These are phyloP conservation scores for Podila verticillata DNA, from an alignment of 192 early-diverging fungal species.

Conservation along the genomic window DNA sequence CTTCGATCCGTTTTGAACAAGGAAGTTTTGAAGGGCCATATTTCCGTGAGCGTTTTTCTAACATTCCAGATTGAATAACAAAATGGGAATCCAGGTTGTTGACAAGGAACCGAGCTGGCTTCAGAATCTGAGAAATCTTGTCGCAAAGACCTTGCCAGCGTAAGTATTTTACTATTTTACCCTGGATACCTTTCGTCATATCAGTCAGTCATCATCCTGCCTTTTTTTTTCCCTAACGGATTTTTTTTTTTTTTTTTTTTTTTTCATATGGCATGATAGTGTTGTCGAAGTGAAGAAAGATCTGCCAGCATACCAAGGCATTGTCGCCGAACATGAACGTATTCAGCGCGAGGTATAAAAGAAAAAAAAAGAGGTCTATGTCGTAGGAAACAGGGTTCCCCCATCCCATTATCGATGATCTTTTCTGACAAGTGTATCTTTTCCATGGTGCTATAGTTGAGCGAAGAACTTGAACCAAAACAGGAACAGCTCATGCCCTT, in stretches of 20 bases:
- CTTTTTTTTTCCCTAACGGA: too few relatives aligned
- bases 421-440: neutral
- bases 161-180: neutral
- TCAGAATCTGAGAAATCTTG: constrained; percentile 32
- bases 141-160: constrained; percentile 36
- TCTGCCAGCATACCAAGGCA: constrained; percentile 9
- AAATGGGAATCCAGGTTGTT: neutral
- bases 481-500: constrained; percentile 11
- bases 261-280: neutral
- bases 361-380: neutral
- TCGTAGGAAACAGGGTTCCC: neutral
- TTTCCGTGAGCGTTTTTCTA: neutral
- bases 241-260: neutral
- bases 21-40: neutral
- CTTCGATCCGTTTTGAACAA: neutral
- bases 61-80: neutral
- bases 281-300: constrained; percentile 21
- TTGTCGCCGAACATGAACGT: constrained; percentile 27
- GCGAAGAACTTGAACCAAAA: neutral
- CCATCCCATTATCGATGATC: neutral
- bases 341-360: constrained; percentile 34
- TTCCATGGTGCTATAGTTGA: constrained; percentile 8
- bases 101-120: constrained; percentile 39
- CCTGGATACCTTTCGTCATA: neutral
- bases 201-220: too few relatives aligned